Conservation (phyloP, 768 basidiomycete genomes). For the Hypsizygus marmoreus region DNA sequence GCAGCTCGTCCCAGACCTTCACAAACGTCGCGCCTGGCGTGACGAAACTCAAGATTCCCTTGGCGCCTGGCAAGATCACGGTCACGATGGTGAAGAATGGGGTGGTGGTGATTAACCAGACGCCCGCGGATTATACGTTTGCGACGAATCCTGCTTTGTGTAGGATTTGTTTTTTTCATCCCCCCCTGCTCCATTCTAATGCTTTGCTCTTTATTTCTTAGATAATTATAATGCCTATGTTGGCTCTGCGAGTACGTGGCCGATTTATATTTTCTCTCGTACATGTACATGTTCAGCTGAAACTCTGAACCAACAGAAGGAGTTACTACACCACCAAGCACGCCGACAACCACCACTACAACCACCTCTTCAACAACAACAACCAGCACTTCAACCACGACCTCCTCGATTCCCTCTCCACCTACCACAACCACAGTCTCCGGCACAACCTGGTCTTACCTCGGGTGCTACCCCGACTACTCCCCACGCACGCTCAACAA, state of each 20-base stretch:
- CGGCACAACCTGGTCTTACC: slow-evolving; percentile 15
- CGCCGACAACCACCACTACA: slow-evolving; percentile 11
- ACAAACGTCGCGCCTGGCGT: slow-evolving; percentile 50
- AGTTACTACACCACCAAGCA: neutral
- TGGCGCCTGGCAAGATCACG: slow-evolving; percentile 56
- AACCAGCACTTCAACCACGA: slow-evolving; percentile 23
- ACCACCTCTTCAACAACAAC: slow-evolving; percentile 18
- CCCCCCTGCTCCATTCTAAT: neutral
- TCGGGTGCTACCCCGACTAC: slow-evolving; percentile 22
- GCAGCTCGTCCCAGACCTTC: slow-evolving; percentile 40
- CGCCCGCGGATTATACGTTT: slow-evolving; percentile 46
- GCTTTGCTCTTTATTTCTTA: slow-evolving; percentile 18
- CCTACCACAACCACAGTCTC: slow-evolving; percentile 26
- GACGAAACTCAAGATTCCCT: slow-evolving; percentile 59
- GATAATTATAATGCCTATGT: slow-evolving; percentile 71
- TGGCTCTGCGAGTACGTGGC: slow-evolving; percentile 43
- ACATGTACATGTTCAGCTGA: too few relatives aligned
- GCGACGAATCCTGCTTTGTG: slow-evolving; percentile 35
- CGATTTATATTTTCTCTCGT: neutral
- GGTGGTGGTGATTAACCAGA: slow-evolving; percentile 49
- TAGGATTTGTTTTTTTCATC: too few relatives aligned
- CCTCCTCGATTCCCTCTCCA: neutral
- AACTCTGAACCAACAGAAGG: slow-evolving; percentile 1
- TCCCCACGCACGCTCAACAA: slow-evolving; percentile 22
- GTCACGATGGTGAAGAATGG: slow-evolving; percentile 56